Percentiles rank a stretch among this genome's conserved stretches.
Evolutionary conservation across 2,329 filamentous ascomycete genomes (phyloP).

Genomic region (Alternaria viburni): DNA sequence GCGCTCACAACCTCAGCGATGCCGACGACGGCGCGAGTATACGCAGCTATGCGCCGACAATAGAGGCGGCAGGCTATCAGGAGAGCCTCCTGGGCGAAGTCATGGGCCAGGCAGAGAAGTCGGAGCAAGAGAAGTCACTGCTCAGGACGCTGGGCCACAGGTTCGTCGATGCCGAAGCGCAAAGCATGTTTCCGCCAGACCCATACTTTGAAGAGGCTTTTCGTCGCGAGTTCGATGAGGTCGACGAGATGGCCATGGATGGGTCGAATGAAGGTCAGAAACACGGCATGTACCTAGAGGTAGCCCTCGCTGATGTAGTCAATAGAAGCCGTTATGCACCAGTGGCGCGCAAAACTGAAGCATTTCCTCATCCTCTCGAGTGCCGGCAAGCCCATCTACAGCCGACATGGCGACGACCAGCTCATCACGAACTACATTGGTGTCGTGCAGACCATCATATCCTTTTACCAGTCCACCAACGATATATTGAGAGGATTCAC

Average conservation of each 20-base stretch:
- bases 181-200: conserved; percentile 57
- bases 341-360: conserved; percentile 93
- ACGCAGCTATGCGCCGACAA: conserved; percentile 69
- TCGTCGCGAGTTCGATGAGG: conserved; percentile 75
- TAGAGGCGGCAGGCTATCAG: conserved; percentile 71
- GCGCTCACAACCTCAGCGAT: conserved; percentile 59
- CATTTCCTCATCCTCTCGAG: conserved; percentile 97
- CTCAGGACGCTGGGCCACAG: conserved; percentile 72
- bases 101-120: conserved; percentile 66
- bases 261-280: conserved; percentile 66
- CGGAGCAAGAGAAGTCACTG: conserved; percentile 66
- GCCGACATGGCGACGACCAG: conserved; percentile 86
- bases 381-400: conserved; percentile 97
- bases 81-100: conserved; percentile 83
- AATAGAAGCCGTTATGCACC: conserved; percentile 61
- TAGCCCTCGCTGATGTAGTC: conserved; percentile 35
- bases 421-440: conserved; percentile 94
- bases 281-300: conserved; percentile 27
- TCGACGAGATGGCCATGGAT: conserved; percentile 65
- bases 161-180: conserved; percentile 59
- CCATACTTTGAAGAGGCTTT: conserved; percentile 68
- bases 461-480: conserved; percentile 84
- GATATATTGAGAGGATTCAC: conserved; percentile 83
- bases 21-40: conserved; percentile 70
- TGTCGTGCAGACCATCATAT: conserved; percentile 95